phyloP scores from a whole-genome alignment of 805 yeast genomes.

The Saccharomycopsis guyanensis region DNA sequence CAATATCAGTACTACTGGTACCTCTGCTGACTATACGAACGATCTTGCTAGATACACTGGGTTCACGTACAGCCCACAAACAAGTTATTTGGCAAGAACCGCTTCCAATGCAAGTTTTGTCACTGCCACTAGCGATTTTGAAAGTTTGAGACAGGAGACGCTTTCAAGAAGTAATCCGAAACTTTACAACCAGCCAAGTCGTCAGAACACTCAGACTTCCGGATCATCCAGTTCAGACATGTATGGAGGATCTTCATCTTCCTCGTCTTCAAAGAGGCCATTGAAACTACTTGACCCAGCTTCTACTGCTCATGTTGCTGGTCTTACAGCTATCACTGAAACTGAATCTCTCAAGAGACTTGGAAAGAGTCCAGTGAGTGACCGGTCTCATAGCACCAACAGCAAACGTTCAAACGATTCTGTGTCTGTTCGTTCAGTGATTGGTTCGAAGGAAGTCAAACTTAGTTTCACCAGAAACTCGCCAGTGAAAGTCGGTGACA shows the following conservation, averaged over 20 bases:
- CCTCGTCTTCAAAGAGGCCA: neutral
- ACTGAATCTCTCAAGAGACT: neutral
- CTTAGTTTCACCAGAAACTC: slow-evolving; percentile 10
- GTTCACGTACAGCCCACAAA: neutral
- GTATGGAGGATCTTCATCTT: neutral
- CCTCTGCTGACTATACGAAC: neutral
- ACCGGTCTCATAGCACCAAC: neutral
- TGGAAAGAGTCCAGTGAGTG: neutral
- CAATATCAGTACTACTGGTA: neutral
- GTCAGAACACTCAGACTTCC: neutral
- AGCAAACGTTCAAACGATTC: slow-evolving; percentile 14
- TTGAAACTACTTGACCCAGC: neutral
- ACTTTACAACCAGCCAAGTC: neutral
- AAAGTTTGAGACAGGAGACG: slow-evolving; percentile 8
- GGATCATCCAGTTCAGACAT: slow-evolving; percentile 1
- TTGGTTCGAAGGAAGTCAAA: slow-evolving; percentile 15
- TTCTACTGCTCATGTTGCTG: neutral
- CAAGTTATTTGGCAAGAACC: slow-evolving; percentile 2
- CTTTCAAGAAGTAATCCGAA: neutral
- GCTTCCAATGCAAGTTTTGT: slow-evolving; percentile 8
- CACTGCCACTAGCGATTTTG: slow-evolving; percentile 9
- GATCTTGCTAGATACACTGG: neutral
- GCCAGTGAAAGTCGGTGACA: slow-evolving; percentile 12
- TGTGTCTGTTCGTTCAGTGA: slow-evolving; percentile 13
- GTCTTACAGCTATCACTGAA: slow-evolving; percentile 5